Conservation (phyloP, 371 early-diverging fungal species). For the Coemansia sp. region DNA sequence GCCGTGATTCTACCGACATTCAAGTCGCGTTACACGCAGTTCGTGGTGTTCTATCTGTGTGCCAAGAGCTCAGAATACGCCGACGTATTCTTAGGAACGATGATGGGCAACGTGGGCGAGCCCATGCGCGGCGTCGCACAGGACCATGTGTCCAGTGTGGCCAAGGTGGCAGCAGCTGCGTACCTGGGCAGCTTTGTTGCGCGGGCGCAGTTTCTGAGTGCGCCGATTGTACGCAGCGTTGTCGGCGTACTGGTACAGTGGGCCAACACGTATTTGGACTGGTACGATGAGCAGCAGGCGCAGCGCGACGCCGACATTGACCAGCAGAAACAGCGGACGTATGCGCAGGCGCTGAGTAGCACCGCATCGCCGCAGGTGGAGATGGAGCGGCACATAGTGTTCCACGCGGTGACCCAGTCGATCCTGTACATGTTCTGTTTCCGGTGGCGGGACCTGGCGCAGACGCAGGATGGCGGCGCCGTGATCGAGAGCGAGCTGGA, state of each 20-base stretch:
- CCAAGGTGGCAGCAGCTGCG: constrained; percentile 77
- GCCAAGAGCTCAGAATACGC: constrained; percentile 68
- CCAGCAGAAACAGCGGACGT: not conserved
- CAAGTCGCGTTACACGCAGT: constrained; percentile 90
- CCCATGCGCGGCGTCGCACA: constrained; percentile 22
- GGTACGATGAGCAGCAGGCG: constrained; percentile 55
- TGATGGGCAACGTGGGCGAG: constrained; percentile 62
- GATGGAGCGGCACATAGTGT: constrained; percentile 65
- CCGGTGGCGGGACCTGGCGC: constrained; percentile 80
- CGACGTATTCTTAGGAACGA: constrained; percentile 76
- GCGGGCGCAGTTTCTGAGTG: constrained; percentile 75
- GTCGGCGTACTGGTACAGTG: constrained; percentile 67
- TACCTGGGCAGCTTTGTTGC: constrained; percentile 89
- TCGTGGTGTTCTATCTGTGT: constrained; percentile 81
- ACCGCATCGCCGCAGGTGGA: constrained; percentile 47
- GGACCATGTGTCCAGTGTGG: constrained; percentile 58
- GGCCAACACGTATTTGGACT: constrained; percentile 67
- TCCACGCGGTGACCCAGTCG: constrained; percentile 88
- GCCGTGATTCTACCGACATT: constrained; percentile 79
- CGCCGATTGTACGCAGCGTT: constrained; percentile 62
- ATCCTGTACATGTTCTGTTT: constrained; percentile 91
- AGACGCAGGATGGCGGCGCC: constrained; percentile 36
- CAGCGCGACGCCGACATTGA: constrained; percentile 1
- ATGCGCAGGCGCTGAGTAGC: constrained; percentile 14
- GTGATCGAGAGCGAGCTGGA: constrained; percentile 46